A percentile compares a stretch with the other conserved stretches of the same genome.
Evolutionary conservation across 2,329 filamentous ascomycete species (phyloP).

Genomic region (Penicillium janthinellum): DNA sequence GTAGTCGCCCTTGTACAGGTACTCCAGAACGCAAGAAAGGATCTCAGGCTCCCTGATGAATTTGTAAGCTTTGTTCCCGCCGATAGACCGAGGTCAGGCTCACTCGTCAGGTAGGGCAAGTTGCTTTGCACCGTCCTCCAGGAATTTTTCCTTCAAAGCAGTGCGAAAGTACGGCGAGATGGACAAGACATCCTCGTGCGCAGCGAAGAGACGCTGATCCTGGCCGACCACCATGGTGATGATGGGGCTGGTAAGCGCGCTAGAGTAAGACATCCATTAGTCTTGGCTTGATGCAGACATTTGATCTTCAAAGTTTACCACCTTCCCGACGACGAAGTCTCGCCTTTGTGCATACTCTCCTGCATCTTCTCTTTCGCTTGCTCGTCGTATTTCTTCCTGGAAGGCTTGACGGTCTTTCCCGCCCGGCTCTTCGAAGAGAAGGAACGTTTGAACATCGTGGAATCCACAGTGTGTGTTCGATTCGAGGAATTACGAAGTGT

Average conservation of each 20-base stretch:
- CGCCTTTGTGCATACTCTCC: conserved; percentile 78
- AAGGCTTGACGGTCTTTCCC: conserved; percentile 80
- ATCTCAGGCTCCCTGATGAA: conserved; percentile 77
- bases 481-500: conserved; percentile 37
- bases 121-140: conserved; percentile 71
- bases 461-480: conserved; percentile 48
- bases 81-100: conserved; percentile 6
- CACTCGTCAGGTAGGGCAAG: conserved; percentile 71
- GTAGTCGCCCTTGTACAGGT: conserved; percentile 96
- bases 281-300: background rate
- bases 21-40: conserved; percentile 92
- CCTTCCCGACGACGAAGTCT: conserved; percentile 58
- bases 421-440: conserved; percentile 82
- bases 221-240: conserved; percentile 81
- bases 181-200: conserved; percentile 87
- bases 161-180: conserved; percentile 82
- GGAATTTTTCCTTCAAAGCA: conserved; percentile 70
- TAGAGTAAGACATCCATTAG: conserved; percentile 29
- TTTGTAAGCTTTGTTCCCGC: conserved; percentile 4
- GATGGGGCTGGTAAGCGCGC: conserved; percentile 68
- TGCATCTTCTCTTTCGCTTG: conserved; percentile 83
- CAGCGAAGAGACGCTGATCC: conserved; percentile 88
- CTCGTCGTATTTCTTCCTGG: conserved; percentile 76
- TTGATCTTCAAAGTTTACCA: conserved; percentile 31
- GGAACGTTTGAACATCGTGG: conserved; percentile 88